These are phyloP conservation scores for Voacanga thouarsii DNA, from an alignment of 257 asterid species.

Conservation along the genomic window DNA sequence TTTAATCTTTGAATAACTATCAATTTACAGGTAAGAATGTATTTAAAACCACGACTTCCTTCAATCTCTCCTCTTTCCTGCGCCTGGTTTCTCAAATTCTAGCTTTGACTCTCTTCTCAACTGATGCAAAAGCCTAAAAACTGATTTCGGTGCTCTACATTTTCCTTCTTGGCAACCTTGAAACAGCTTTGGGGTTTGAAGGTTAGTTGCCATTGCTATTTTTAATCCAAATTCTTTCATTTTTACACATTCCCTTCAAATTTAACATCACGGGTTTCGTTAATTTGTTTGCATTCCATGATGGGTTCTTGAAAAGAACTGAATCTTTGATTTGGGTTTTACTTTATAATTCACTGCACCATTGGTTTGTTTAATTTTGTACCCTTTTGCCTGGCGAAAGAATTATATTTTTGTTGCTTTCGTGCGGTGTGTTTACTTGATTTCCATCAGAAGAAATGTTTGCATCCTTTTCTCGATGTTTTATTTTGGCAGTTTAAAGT, in stretches of 20 bases:
- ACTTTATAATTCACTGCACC: background rate
- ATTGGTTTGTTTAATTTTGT: background rate
- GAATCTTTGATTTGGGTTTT: conserved; percentile 1
- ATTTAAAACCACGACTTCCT: background rate
- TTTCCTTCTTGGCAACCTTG: background rate
- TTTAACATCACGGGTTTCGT: background rate
- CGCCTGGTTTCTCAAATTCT: background rate
- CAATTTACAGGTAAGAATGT: background rate
- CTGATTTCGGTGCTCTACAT: background rate
- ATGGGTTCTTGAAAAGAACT: conserved; percentile 2
- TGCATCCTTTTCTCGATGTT: background rate
- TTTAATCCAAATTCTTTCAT: background rate
- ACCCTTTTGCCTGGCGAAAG: background rate
- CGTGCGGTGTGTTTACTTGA: background rate
- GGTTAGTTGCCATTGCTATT: background rate
- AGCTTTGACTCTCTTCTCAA: conserved; percentile 1
- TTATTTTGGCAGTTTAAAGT: background rate
- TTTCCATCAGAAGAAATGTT: background rate
- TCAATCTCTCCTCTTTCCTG: background rate
- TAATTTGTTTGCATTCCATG: background rate
- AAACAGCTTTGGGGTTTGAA: background rate
- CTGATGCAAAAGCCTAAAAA: background rate
- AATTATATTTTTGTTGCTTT: background rate
- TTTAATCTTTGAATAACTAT: background rate
- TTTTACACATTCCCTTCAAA: background rate